Evolutionary conservation across 225 moss, liverwort and hornwort genomes (phyloP).

Genomic region (Thuidium tamariscinum): DNA sequence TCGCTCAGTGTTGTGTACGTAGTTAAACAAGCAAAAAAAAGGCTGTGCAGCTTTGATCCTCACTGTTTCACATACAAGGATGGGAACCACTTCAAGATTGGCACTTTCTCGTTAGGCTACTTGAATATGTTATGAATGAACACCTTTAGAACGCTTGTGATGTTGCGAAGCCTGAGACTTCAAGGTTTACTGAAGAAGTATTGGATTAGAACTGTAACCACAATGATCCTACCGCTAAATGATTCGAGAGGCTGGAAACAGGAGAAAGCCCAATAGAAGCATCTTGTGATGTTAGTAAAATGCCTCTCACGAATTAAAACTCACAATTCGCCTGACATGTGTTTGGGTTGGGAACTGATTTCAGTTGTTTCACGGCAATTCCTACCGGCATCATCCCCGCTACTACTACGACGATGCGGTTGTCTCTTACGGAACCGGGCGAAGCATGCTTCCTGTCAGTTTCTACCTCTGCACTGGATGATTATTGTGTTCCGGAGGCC

Average conservation of each 20-base stretch:
- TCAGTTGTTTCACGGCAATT: slow-evolving; percentile 38
- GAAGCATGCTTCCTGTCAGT: slow-evolving; percentile 41
- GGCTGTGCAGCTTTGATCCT: neutral
- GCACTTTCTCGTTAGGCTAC: neutral
- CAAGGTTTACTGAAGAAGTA: neutral
- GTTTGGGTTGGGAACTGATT: neutral
- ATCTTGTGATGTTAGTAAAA: neutral
- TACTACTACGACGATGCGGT: slow-evolving; percentile 50
- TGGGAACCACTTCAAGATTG: neutral
- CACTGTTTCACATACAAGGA: neutral
- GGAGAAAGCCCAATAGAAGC: neutral
- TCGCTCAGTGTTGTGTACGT: neutral
- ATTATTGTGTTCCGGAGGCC: neutral
- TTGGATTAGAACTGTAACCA: neutral
- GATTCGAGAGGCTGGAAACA: neutral
- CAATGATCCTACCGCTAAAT: neutral
- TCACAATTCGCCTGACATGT: neutral
- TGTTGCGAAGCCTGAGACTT: neutral
- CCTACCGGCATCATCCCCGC: slow-evolving; percentile 33
- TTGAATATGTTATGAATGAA: neutral
- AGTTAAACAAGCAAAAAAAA: neutral
- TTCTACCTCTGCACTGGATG: neutral
- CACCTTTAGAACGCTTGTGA: neutral
- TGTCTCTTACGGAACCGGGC: slow-evolving; percentile 30
- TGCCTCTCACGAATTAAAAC: neutral